Base-by-base conservation (phyloP, 345 rosid genomes). In the Mangifera indica region DNA sequence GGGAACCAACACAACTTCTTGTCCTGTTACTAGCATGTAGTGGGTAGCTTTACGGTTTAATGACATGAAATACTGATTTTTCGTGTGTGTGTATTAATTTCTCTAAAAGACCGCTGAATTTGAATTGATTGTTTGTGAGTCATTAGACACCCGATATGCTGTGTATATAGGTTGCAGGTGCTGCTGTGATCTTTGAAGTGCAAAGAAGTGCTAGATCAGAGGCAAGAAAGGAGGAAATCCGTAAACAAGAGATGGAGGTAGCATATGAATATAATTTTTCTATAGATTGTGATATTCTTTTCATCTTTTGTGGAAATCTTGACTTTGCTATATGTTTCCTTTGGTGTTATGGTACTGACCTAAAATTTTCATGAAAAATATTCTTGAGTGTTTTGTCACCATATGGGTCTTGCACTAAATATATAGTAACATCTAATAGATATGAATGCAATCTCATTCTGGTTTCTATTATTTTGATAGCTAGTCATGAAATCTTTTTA, bases 151-250 rank as follows among this genome's bases (percentile, higher is more conserved):
- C 62, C 18, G 1, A 49, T 54, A 14, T 26, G 74, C 29, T 63
- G 18, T 77, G 42, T 7, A 70, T 74, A 18, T 77, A 92, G 97
- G 97, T 94, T 17, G 98, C 89, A 10, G 95, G 95, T 74, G 97
- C 74, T 56, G 85, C 72, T 73, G 88, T 94, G 70, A 78, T 93
- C 69, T 88, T 91, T 77, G 97, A 94, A 85, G 93, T 88, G 78
- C 97, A 94, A 56, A 85, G 98, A 79, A 90, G 88, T 86, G 82
- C 98, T 9, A 81, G 89, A 75, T 91, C 97, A 76, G 98, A 94
- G 79, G 89, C 94, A 66, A 87, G 85, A 74, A 93, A 91, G 71
- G 97, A 89, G 85, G 97, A 81, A 79, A 77, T 78, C 37, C 93
- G 95, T 46, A 83, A 70, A 78, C 85, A 87, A 80, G 92, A 92